A percentile compares a stretch with the other conserved stretches of the same genome.
These are phyloP conservation scores for Pichia sp. DNA, from an alignment of 1,139 yeast species.

Conservation along the genomic window DNA sequence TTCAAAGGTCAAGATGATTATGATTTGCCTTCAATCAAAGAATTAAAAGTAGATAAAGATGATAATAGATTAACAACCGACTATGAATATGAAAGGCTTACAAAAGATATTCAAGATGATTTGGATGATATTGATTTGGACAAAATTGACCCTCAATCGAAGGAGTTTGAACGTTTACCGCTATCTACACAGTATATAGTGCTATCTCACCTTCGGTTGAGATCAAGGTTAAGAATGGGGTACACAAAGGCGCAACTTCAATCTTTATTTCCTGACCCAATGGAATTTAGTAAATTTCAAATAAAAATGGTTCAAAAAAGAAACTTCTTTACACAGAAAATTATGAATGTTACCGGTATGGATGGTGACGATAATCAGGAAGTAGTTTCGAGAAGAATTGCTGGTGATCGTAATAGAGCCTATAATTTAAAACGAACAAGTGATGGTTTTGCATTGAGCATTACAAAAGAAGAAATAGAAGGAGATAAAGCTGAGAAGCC, in stretches of 20 bases:
- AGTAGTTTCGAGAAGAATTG: conserved; percentile 50
- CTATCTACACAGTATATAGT: conserved; percentile 82
- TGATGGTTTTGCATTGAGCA: conserved; percentile 81
- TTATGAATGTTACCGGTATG: conserved; percentile 82
- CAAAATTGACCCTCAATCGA: conserved; percentile 61
- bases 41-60: conserved; percentile 34
- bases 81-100: conserved; percentile 58
- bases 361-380: conserved; percentile 44
- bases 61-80: conserved; percentile 74
- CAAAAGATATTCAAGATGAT: conserved; percentile 55
- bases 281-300: conserved; percentile 91
- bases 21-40: conserved; percentile 60
- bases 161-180: conserved; percentile 60
- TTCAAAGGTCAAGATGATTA: conserved; percentile 63
- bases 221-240: conserved; percentile 93
- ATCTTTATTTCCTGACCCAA: conserved; percentile 67
- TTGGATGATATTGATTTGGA: conserved; percentile 67
- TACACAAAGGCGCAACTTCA: conserved; percentile 81
- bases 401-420: conserved; percentile 74
- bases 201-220: conserved; percentile 69
- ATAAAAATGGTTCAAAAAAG: conserved; percentile 88
- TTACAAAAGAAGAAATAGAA: conserved; percentile 30
- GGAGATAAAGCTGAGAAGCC: conserved; percentile 33
- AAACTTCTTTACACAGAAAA: conserved; percentile 78
- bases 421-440: conserved; percentile 72